These are phyloP conservation scores for Aureobasidium sp. DNA, from an alignment of 2,329 filamentous ascomycete species.

Conservation along the genomic window DNA sequence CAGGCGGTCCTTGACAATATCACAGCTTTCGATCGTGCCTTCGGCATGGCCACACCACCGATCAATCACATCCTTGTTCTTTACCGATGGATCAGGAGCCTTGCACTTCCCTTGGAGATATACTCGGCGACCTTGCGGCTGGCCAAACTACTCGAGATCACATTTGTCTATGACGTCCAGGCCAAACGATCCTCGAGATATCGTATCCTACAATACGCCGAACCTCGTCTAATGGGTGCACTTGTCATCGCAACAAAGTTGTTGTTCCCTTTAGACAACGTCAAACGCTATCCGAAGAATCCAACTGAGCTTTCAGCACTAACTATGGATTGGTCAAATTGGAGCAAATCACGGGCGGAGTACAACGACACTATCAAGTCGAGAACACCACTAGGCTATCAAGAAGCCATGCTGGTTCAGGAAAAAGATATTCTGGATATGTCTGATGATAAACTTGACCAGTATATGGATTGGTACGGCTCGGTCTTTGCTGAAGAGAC, in stretches of 20 bases:
- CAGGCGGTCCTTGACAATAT: slow-evolving; percentile 54
- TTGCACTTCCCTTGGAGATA: slow-evolving; percentile 68
- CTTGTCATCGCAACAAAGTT: slow-evolving; percentile 73
- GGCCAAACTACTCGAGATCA: slow-evolving; percentile 43
- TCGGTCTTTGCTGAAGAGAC: slow-evolving; percentile 52
- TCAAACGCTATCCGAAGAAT: slow-evolving; percentile 44
- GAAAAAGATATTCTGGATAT: slow-evolving; percentile 58
- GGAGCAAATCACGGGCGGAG: slow-evolving; percentile 49
- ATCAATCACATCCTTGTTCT: slow-evolving; percentile 64
- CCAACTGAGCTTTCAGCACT: slow-evolving; percentile 51
- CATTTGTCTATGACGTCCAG: slow-evolving; percentile 46
- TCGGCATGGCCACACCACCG: slow-evolving; percentile 63
- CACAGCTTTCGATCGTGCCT: slow-evolving; percentile 58
- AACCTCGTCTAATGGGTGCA: slow-evolving; percentile 63
- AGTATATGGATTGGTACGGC: slow-evolving; percentile 76
- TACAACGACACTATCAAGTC: slow-evolving; percentile 11
- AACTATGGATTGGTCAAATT: slow-evolving; percentile 65
- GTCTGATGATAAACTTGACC: slow-evolving; percentile 56
- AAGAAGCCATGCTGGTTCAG: slow-evolving; percentile 46
- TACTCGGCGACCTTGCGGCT: slow-evolving; percentile 55
- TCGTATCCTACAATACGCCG: slow-evolving; percentile 58
- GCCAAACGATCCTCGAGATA: slow-evolving; percentile 29
- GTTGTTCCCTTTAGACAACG: slow-evolving; percentile 64
- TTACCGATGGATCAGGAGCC: slow-evolving; percentile 60
- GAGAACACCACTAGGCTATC: slow-evolving; percentile 30